Evolutionary conservation across 140 eudicot species (phyloP), one percentile per base, ranked within the genome.

Genomic region (Cichorium intybus): DNA sequence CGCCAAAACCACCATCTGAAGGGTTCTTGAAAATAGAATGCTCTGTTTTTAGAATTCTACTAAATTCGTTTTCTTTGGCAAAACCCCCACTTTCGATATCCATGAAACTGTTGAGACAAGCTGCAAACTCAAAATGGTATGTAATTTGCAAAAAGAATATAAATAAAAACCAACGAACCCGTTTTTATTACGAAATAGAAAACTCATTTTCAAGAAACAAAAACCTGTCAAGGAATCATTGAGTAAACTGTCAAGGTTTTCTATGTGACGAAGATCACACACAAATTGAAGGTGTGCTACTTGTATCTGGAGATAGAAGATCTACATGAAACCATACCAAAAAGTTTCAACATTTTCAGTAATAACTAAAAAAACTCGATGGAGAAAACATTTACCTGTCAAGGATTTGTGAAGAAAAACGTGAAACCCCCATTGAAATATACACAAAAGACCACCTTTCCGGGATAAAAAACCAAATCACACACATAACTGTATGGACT

Each of bases 61-160:
- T 68, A 11, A 84, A 81, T 14, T 84, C 85, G 70, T 82, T 79
- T 49, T 87, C 95, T 77, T 79, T 87, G 2, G 79, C 75, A 50
- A 79, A 66, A 56, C 62, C 78, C 6, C 77, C 78, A 4, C 24
- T 24, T 77, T 77, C 82, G 66, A 61, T 58, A 60, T 77, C 90
- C 71, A 51, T 24, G 5, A 71, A 62, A 0, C 75, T 70, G 18
- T 33, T 17, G 24, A 28, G 14, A 24, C 21, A 5, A 14, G 28
- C 10, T 15, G 21, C 15, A 33, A 66, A 62, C 11, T 4, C 52
- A 46, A 0, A 12, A 11, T 7, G 56, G 9, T 2, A 50, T 50
- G 21, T 3, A 12, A 50, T 24, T n/a, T n/a, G n/a, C n/a, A n/a
- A n/a, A n/a, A 50, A 31, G 7, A 31, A 31, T 7, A n/a, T 7